Evolutionary conservation across 805 yeast species (phyloP), one percentile per base, ranked within the genome.

Genomic region (Starmerella apicola): DNA sequence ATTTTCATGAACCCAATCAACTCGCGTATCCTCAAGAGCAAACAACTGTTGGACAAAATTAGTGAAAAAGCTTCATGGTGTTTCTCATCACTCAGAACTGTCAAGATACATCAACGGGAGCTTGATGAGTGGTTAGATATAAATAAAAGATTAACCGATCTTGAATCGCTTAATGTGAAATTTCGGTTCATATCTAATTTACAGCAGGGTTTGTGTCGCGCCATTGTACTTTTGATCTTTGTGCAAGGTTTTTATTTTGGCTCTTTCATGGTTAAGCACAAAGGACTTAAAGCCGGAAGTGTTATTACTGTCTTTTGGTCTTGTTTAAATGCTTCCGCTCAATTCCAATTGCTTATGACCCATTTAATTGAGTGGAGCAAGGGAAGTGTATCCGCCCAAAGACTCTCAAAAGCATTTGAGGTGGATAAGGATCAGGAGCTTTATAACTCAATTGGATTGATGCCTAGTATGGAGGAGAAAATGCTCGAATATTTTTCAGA

Each of bases 161-260:
- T 65, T 18, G 36, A 45, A 2, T 58, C 68, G 3, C 74, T 65
- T 47, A 60, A 65, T 31, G 63, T 63, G 32, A 52, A 67, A 31
- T 64, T 72, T n/a, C 52, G 72, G 20, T 29, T 42, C 7, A 68
- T 65, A 13, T 60, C 73, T 4, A 63, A 76, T 10, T 52, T 70
- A 0, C 85, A 83, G 53, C 57, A 70, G 18, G 78, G 81, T 0
- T 32, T 71, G 0, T 58, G 78, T 37, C 71, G 78, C 50, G 60
- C 71, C 19, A 49, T 86, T 3, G 68, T 78, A 0, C 62, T 83
- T 28, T 55, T 76, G 54, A 77, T 85, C 76, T 85, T 88, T 63
- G 81, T 86, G 3, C 95, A 83, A 58, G 93, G 88, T 0, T 81
- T 91, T 51, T 85, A 94, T 83, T 88, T 79, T 61, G 99, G 97